phyloP scores from a whole-genome alignment of 805 yeast genomes.

The Schwanniomyces pseudopolymorphus region DNA sequence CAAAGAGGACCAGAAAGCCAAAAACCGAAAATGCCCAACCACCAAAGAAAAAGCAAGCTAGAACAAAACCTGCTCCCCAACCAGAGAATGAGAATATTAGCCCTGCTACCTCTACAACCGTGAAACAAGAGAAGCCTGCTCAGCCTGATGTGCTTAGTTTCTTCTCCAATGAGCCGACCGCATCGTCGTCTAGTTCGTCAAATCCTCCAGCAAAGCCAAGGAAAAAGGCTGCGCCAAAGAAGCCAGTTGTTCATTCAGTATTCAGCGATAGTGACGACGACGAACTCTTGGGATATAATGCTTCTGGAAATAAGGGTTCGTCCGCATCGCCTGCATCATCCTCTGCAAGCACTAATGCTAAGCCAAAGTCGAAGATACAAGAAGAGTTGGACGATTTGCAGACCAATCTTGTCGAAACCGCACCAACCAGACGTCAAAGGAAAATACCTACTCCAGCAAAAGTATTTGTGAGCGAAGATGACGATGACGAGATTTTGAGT shows the following conservation, averaged over 20 bases:
- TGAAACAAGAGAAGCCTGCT: neutral
- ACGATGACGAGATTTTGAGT: conserved; percentile 12
- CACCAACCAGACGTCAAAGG: conserved; percentile 6
- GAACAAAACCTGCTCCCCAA: neutral
- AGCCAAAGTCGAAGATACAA: conserved; percentile 7
- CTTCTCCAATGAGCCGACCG: neutral
- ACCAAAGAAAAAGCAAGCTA: conserved; percentile 14
- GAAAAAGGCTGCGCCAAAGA: conserved; percentile 5
- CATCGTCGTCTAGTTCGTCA: neutral
- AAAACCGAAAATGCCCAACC: conserved; percentile 3
- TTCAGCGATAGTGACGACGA: conserved; percentile 39
- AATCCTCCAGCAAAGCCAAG: conserved; percentile 1
- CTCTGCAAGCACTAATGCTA: neutral
- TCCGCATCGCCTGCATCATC: conserved; percentile 1
- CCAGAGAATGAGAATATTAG: conserved; percentile 2
- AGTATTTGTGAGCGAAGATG: conserved; percentile 16
- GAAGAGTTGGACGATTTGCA: conserved; percentile 27
- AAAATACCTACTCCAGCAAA: neutral
- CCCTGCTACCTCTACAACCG: neutral
- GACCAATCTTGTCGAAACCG: conserved; percentile 8
- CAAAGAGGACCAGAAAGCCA: conserved; percentile 16
- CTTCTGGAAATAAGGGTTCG: neutral
- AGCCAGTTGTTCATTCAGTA: conserved; percentile 4
- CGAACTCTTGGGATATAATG: conserved; percentile 20
- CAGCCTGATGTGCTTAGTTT: conserved; percentile 5